Base-by-base conservation (phyloP, 345 rosid species). In the Cardamine chenopodiifolia region DNA sequence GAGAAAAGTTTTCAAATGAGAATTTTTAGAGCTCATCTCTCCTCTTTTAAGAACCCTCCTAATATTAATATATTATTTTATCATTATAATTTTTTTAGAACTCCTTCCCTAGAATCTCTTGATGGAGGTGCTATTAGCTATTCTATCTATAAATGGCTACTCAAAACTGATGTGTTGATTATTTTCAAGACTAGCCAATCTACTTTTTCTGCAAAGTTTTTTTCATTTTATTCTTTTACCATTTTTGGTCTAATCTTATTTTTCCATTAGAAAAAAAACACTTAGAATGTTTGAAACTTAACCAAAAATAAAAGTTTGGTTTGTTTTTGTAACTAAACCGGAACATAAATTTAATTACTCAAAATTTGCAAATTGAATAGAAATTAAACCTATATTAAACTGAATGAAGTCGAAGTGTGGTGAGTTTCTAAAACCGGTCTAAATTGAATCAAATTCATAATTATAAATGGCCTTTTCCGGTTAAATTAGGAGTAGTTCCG, bases 101-200 rank as follows among this genome's bases (percentile, higher is more conserved):
- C 3, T 23, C 26, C 3, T 23, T 23, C 26, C 3, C 26, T 23
- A 23, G 26, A 23, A 23, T 3, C 26, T 23, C n/a, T n/a, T n/a
- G n/a, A n/a, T n/a, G n/a, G 26, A 23, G 26, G 26, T 23, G 26
- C 26, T 23, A n/a, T 54, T 32, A 73, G 9, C 9, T 48, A 58
- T 3, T 0, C 9, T 71, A 54, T 62, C 75, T 70, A 53, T 62
- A 62, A 58, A 75, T 73, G 76, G 77, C 42, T 65, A 66, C 57
- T 65, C 22, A 4, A 42, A 45, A 19, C 32, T 26, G 62, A 44
- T 58, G 17, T 45, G 55, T 65, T 19, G 50, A 80, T 71, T 37
- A 72, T 65, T 74, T 34, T 61, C 39, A 67, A 59, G 35, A 49
- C 68, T 39, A 50, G 7, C 62, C 54, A 40, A 69, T 68, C 65